phyloP scores from a whole-genome alignment of 148 eudicot species.

The Rhododendron simsii region DNA sequence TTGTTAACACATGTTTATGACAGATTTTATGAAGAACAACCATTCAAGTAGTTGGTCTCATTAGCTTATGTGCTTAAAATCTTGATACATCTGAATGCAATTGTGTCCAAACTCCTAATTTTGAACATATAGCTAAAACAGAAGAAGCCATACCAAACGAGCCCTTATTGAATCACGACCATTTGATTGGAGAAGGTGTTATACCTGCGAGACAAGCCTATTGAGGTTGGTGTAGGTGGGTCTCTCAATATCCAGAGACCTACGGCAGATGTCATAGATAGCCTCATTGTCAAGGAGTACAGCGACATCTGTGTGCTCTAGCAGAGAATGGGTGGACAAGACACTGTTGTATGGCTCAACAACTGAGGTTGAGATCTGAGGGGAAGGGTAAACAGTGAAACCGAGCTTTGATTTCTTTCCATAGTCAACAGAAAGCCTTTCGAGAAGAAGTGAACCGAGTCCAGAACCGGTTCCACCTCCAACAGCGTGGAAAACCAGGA shows the following conservation, averaged over 20 bases:
- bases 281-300: conserved; percentile 48
- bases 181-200: background rate
- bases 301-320: conserved; percentile 50
- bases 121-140: too few species aligned
- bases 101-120: background rate
- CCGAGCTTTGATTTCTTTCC: conserved; percentile 49
- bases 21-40: background rate
- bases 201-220: conserved; percentile 52
- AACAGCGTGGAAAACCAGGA: conserved; percentile 47
- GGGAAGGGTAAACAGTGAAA: conserved; percentile 47
- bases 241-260: conserved; percentile 42
- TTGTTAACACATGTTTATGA: too few species aligned
- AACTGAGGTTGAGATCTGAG: conserved; percentile 49
- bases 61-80: background rate
- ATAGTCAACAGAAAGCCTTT: conserved; percentile 44
- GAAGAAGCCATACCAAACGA: too few species aligned
- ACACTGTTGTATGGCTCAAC: conserved; percentile 50
- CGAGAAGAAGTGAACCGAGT: conserved; percentile 42
- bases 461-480: conserved; percentile 55
- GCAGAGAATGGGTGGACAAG: conserved; percentile 43
- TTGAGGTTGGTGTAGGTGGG: conserved; percentile 51
- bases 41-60: background rate
- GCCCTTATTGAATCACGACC: background rate
- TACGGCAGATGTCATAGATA: conserved; percentile 46
- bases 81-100: background rate